phyloP scores from a whole-genome alignment of 2,329 filamentous ascomycete species.

The Gnomoniopsis smithogilvyi region DNA sequence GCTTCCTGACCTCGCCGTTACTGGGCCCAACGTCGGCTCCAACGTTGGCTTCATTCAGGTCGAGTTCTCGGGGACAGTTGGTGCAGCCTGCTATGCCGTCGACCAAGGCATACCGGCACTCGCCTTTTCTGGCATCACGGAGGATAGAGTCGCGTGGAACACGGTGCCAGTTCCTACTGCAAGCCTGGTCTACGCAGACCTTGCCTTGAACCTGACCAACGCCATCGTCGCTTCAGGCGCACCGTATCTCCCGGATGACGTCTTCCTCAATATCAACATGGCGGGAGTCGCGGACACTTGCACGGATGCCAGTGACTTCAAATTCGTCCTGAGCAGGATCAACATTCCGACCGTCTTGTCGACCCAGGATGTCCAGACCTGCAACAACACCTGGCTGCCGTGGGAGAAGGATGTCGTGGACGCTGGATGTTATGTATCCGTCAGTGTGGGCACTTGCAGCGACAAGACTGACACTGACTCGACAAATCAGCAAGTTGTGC shows the following conservation, averaged over 20 bases:
- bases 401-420: slow-evolving; percentile 53
- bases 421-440: slow-evolving; percentile 56
- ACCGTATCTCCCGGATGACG: slow-evolving; percentile 59
- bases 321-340: slow-evolving; percentile 63
- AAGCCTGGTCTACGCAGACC: slow-evolving; percentile 60
- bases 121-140: slow-evolving; percentile 60
- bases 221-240: slow-evolving; percentile 51
- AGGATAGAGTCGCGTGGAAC: slow-evolving; percentile 51
- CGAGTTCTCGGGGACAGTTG: slow-evolving; percentile 65
- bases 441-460: slow-evolving; percentile 59
- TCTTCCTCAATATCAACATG: slow-evolving; percentile 70
- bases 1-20: slow-evolving; percentile 59
- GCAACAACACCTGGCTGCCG: slow-evolving; percentile 53
- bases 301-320: slow-evolving; percentile 50
- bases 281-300: slow-evolving; percentile 50
- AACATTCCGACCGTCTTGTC: slow-evolving; percentile 49
- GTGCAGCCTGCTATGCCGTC: slow-evolving; percentile 58
- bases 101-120: slow-evolving; percentile 59
- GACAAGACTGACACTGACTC: slow-evolving; percentile 58
- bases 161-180: slow-evolving; percentile 47
- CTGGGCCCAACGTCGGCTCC: slow-evolving; percentile 58
- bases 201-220: slow-evolving; percentile 57
- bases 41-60: slow-evolving; percentile 54
- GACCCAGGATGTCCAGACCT: slow-evolving; percentile 53
- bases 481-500: slow-evolving; percentile 47